Base-by-base conservation (phyloP, 2,329 filamentous ascomycete species). In the Penicillium sp. region DNA sequence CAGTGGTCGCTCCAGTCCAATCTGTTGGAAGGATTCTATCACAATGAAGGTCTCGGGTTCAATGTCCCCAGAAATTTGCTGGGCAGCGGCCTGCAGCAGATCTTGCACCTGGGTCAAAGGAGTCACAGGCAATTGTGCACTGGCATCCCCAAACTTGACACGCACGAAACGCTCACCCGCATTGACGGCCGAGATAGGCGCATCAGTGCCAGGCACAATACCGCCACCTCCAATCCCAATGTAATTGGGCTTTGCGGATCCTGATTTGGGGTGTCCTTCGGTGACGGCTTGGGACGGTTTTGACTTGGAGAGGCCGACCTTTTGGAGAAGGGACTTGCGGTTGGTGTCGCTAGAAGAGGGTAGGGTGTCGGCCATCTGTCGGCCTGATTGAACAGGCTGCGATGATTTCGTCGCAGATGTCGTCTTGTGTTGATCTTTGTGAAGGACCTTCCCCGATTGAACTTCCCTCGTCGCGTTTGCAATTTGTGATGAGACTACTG, bases 1-100 rank as follows among this genome's bases (percentile, higher is more conserved):
- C 28, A 98, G 79, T 0, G 91, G 89, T 42, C 94, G 87, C 74
- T 96, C 91, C 1, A 98, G 82, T 33, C 92, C 92, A 0, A 95
- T 83, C 48, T 87, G 84, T 22, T 83, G 80, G 73, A 93, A 97
- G 22, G 84, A 86, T 75, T 98, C 94, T 19, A 93, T 77, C 11
- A 97, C 75, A n/a, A 95, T 83, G 55, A 88, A 89, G 13, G 83
- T 85, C 11, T 83, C 79, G 0, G 88, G 82, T 63, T 88, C 83
- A 62, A 96, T 87, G 1, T 80, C 77, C 58, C 89, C 85, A 19
- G 84, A 83, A 69, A 93, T 83, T 66, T 83, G 80, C 35, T 85
- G 84, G 3, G 88, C 83, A 4, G 90, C 87, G 30, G 87, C 86
- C 61, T 83, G 83, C 43, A 97, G 83, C 35, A 97, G 80, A 62